phyloP scores from a whole-genome alignment of 2,329 filamentous ascomycete genomes.

The Escovopsis weberi region DNA sequence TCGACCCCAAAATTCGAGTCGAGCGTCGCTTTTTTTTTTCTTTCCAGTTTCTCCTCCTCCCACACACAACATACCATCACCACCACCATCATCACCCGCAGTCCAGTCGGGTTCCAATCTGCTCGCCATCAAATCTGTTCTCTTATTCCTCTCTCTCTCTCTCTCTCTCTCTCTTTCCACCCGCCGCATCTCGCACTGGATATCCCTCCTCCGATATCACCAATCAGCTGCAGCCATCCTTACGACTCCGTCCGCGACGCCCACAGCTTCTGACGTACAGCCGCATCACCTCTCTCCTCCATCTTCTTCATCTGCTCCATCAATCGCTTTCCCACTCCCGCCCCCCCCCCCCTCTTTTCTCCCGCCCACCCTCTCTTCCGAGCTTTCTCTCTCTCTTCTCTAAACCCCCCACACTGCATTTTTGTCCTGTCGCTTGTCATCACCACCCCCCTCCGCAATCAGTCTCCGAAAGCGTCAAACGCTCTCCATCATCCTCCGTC shows the following conservation, averaged over 20 bases:
- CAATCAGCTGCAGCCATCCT: not conserved
- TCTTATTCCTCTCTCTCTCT: conserved; percentile 7
- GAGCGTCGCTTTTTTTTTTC: too few species aligned
- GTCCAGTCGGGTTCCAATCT: too few species aligned
- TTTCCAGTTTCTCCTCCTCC: too few species aligned
- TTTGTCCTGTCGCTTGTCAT: not conserved
- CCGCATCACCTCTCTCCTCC: not conserved
- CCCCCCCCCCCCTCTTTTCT: conserved; percentile 2
- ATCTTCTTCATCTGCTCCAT: conserved; percentile 7
- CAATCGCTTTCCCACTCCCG: conserved; percentile 3
- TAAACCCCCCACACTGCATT: not conserved
- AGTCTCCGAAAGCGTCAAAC: not conserved
- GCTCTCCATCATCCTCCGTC: conserved; percentile 1
- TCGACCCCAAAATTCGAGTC: too few species aligned
- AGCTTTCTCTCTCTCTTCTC: too few species aligned
- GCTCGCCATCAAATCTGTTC: too few species aligned
- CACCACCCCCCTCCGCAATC: not conserved
- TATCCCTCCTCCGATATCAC: not conserved
- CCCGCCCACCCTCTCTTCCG: conserved; percentile 1
- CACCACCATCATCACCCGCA: too few species aligned
- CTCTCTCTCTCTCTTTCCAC: conserved; percentile 1
- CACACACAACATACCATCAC: too few species aligned
- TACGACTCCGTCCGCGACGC: not conserved
- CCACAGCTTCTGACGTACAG: too few species aligned
- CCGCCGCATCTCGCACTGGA: conserved; percentile 3